Evolutionary conservation across 108 stramenopile species (phyloP).

Genomic region (Pseudonitzschia pungens): DNA sequence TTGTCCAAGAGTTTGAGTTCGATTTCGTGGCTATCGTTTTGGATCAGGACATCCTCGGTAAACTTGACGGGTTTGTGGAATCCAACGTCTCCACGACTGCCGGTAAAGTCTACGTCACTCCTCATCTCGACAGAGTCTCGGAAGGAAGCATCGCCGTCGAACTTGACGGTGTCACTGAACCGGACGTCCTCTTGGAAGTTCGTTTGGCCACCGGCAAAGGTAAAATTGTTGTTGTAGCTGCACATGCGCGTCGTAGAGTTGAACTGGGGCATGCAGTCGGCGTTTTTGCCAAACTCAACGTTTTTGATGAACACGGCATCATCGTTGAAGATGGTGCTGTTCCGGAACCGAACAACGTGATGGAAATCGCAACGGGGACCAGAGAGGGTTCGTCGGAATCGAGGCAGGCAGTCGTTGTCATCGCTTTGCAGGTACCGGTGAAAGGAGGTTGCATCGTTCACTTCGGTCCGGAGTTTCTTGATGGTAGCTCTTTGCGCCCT

Average conservation of each 20-base stretch:
- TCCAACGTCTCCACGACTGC: background rate
- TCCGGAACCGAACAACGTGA: background rate
- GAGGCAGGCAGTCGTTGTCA: background rate
- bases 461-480: background rate
- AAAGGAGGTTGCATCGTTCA: background rate
- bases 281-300: background rate
- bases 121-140: conserved; percentile 8
- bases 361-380: conserved; percentile 5
- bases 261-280: background rate
- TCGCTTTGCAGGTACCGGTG: background rate
- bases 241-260: background rate
- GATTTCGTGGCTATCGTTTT: background rate
- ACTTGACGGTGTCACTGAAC: background rate
- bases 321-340: conserved; percentile 5
- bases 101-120: background rate
- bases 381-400: background rate
- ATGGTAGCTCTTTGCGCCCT: background rate
- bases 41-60: background rate
- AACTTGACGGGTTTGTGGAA: conserved; percentile 1
- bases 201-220: background rate
- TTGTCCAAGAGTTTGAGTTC: background rate
- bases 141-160: conserved; percentile 10
- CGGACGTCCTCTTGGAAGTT: background rate
- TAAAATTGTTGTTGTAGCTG: background rate
- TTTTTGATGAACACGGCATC: conserved; percentile 6